Evolutionary conservation across 1,284 basidiomycete species (phyloP), one percentile per base, ranked within the genome.

Genomic region (Cryptococcus sp.): DNA sequence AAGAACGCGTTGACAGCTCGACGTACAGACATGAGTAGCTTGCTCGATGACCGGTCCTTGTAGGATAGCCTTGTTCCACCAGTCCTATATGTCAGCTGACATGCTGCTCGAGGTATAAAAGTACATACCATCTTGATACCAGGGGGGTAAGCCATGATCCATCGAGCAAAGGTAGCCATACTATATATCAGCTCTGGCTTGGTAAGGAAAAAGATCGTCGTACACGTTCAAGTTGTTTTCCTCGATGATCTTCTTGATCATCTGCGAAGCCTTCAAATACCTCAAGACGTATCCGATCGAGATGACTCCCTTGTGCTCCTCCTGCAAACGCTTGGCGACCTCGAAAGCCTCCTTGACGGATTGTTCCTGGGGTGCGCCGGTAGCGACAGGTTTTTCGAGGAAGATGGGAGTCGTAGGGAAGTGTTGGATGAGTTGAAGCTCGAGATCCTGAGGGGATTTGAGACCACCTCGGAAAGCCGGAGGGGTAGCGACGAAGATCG

Each of bases 371-470:
- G 74, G 72, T n/a, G 51, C 34, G 21, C 75, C 75, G 2, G 75
- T 76, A 4, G 75, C 70, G 14, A 77, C 72, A n/a, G 75, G 75
- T 51, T 95, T 95, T 75, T 97, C 92, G 56, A 97, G 79, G 71
- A 94, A 92, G 72, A 94, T 78, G 21, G 86, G 84, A 25, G 87
- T 82, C 22, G 83, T 82, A 46, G 91, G 91, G 77, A 97, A 93
- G 63, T 82, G 73, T 65, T 87, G 83, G 69, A 91, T 76, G 62
- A 97, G 82, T 75, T 92, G 86, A 55, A 86, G 74, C 75, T 97
- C 93, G 57, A 97, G 79, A 70, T 97, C 87, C 51, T 85, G 82
- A 43, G 85, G 85, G 19, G 80, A 74, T 57, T 79, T 74, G 33
- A 80, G 77, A 33, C 82, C 82, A 41, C 90, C 90, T 53, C 93